Evolutionary conservation across 306 rosid species (phyloP), one percentile per base, ranked within the genome.

Genomic region (Vigna trinervia): DNA sequence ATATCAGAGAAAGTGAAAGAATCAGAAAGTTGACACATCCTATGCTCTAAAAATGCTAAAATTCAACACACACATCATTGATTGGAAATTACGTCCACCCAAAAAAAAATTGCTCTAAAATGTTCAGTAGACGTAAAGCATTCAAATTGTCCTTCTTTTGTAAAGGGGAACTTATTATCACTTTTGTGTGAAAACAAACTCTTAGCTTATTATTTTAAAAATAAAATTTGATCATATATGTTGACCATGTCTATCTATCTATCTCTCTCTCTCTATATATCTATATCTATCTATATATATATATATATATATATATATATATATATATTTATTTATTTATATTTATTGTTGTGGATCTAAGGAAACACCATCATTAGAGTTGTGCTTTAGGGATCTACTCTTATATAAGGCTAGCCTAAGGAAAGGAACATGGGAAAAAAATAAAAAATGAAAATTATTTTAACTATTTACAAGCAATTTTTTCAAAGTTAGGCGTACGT

Each of bases 91-190:
- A 17, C 47, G 28, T 71, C 73, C 66, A 7, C 72, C 64, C 65
- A 71, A 70, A 30, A 30, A 30, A 30, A 30, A 30, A 30, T 0
- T 20, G 51, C 30, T 22, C 62, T 6, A 14, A 71, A 57, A 45
- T 82, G 79, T 58, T 53, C 28, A 83, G 69, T 43, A 83, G 83
- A 78, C 86, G 83, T 83, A 78, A 73, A 68, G 83, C 83, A 73
- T 67, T 52, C 12, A 78, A 78, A 76, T 72, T 78, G 77, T 60
- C 64, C 14, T 52, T 66, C 80, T 74, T 78, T 78, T 48, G 77
- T 30, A 78, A 83, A 83, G 77, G 38, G 13, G 73, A 59, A 41
- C 76, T 73, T 59, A 20, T 56, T n/a, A 73, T 78, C 76, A 60
- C 77, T 78, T 78, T 78, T 60, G 38, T 38, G 56, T 52, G 80